A percentile compares a stretch with the other conserved stretches of the same genome.
Conservation (phyloP, 1,284 basidiomycete species). For the Naganishia liquefaciens region DNA sequence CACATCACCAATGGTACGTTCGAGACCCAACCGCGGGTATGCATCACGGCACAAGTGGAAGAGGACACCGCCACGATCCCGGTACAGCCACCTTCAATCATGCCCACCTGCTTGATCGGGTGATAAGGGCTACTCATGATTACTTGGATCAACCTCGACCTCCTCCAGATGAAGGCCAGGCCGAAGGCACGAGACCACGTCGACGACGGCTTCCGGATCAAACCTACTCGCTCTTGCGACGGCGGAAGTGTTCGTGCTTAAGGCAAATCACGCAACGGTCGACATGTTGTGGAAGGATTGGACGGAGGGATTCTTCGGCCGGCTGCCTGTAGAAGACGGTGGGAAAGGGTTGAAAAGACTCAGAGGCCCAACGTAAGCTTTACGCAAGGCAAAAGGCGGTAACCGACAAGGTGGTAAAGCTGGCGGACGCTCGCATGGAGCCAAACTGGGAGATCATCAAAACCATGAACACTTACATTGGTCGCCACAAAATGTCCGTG, state of each 20-base stretch:
- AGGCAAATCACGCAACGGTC: slow-evolving; percentile 7
- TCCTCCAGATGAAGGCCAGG: no score
- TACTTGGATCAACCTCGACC: background rate
- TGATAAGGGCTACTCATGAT: background rate
- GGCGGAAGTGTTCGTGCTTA: background rate
- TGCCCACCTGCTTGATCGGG: background rate
- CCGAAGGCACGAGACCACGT: no score
- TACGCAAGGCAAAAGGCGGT: slow-evolving; percentile 3
- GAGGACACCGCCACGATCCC: background rate
- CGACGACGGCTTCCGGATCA: no score
- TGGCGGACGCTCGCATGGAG: slow-evolving; percentile 7
- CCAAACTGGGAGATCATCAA: background rate
- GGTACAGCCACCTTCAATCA: background rate
- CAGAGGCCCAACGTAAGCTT: slow-evolving; percentile 12
- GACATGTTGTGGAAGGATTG: slow-evolving; percentile 12
- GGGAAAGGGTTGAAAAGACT: background rate
- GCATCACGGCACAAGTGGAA: background rate
- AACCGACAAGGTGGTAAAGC: background rate
- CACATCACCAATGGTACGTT: background rate
- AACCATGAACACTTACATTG: background rate
- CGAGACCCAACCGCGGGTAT: background rate
- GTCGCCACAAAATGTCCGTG: background rate
- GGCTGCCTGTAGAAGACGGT: slow-evolving; percentile 3
- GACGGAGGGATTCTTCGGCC: slow-evolving; percentile 4
- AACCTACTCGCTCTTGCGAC: background rate